phyloP scores from a whole-genome alignment of 331 rosid genomes.

The Spiraea crenata region DNA sequence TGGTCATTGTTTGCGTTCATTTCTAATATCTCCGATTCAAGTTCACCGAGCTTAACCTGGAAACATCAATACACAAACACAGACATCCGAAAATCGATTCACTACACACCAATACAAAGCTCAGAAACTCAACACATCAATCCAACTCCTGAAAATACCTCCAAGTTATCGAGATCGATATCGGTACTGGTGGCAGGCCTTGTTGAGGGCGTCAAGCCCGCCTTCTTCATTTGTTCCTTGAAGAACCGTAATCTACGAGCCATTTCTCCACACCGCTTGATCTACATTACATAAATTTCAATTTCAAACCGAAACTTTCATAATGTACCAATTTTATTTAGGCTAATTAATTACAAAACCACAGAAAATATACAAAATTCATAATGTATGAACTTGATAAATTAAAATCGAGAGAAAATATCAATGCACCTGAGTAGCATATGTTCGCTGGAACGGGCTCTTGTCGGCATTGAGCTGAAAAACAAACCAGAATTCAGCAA shows the following conservation, averaged over 20 bases:
- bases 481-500: not conserved
- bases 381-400: not conserved
- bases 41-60: slow-evolving; percentile 66
- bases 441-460: slow-evolving; percentile 78
- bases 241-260: slow-evolving; percentile 61
- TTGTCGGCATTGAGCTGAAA: slow-evolving; percentile 65
- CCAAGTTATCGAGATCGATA: slow-evolving; percentile 58
- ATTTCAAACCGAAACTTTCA: not conserved
- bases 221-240: slow-evolving; percentile 70
- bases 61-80: not conserved
- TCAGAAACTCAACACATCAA: slow-evolving; percentile 1
- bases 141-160: slow-evolving; percentile 45
- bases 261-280: slow-evolving; percentile 82
- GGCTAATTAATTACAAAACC: not conserved
- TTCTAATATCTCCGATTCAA: slow-evolving; percentile 70
- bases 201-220: slow-evolving; percentile 45
- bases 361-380: not conserved
- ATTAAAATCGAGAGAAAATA: not conserved
- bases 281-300: slow-evolving; percentile 31
- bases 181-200: slow-evolving; percentile 22
- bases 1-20: slow-evolving; percentile 61
- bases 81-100: not conserved
- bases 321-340: not conserved
- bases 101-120: not conserved
- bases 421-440: slow-evolving; percentile 72